A percentile compares a stretch with the other conserved stretches of the same genome.
Evolutionary conservation across 2,329 filamentous ascomycete species (phyloP).

Genomic region (Bipolaris gigantea): DNA sequence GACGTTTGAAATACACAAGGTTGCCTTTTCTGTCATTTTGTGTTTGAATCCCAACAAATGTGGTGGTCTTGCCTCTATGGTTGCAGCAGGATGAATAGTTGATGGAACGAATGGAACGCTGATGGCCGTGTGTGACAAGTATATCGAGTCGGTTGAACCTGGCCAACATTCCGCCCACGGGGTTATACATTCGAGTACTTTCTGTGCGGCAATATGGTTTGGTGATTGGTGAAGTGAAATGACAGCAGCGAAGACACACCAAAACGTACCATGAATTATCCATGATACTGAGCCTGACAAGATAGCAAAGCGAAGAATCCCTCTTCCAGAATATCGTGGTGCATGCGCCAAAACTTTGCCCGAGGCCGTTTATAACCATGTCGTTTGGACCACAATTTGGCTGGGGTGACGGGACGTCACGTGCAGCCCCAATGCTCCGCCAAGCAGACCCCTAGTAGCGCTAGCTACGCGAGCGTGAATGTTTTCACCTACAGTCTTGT

Average conservation of each 20-base stretch:
- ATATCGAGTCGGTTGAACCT: too few species aligned
- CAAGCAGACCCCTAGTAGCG: conserved; percentile 29
- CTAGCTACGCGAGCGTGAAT: conserved; percentile 47
- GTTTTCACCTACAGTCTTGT: conserved; percentile 41
- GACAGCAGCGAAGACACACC: not conserved
- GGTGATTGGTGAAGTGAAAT: not conserved
- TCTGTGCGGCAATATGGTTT: not conserved
- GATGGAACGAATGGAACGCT: too few species aligned
- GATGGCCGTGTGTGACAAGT: not conserved
- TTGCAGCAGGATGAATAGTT: not conserved
- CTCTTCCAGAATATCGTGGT: not conserved
- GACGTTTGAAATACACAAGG: not conserved
- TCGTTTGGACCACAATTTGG: conserved; percentile 7
- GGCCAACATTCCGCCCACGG: not conserved
- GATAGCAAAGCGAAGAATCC: not conserved
- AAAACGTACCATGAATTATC: not conserved
- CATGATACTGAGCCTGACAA: not conserved
- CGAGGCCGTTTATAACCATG: conserved; percentile 1
- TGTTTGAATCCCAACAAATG: not conserved
- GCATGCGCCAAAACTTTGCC: conserved; percentile 11
- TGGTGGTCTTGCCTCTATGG: not conserved
- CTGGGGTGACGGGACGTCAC: conserved; percentile 22
- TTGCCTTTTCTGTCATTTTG: not conserved
- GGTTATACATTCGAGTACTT: not conserved
- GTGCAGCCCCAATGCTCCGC: conserved; percentile 33